These are phyloP conservation scores for Collybiopsis luxurians DNA, from an alignment of 768 basidiomycete genomes.

Conservation along the genomic window DNA sequence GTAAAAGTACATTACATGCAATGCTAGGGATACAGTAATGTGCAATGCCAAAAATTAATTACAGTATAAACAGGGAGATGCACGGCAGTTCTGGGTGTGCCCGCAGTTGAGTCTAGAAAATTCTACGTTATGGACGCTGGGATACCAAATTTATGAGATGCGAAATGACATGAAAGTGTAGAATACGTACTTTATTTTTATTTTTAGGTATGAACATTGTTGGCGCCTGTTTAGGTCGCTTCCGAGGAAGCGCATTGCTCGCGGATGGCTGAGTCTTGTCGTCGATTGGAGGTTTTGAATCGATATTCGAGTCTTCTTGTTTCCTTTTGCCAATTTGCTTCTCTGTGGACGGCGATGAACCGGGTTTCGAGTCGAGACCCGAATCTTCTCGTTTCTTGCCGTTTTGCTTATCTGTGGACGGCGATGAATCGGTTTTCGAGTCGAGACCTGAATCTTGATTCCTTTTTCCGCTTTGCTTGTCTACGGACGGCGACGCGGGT, in stretches of 20 bases:
- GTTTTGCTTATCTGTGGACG: slow-evolving; percentile 30
- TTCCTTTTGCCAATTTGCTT: slow-evolving; percentile 13
- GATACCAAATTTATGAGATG: background rate
- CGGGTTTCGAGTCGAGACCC: too few relatives aligned
- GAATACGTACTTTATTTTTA: slow-evolving; percentile 26
- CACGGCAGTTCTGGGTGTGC: too few relatives aligned
- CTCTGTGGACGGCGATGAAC: slow-evolving; percentile 7
- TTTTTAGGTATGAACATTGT: slow-evolving; percentile 62
- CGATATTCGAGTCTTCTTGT: slow-evolving; percentile 4
- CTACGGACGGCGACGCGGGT: slow-evolving; percentile 15
- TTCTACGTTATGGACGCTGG: slow-evolving; percentile 3
- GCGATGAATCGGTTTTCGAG: too few relatives aligned
- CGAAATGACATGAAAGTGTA: background rate
- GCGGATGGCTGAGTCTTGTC: background rate
- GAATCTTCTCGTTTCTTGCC: too few relatives aligned
- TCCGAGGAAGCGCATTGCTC: slow-evolving; percentile 15
- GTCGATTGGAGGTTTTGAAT: background rate
- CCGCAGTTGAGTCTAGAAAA: too few relatives aligned
- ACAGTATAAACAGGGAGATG: too few relatives aligned
- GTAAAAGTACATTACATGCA: background rate
- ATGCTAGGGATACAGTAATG: background rate
- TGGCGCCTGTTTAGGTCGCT: slow-evolving; percentile 38
- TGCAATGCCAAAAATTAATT: background rate
- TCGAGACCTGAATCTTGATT: too few relatives aligned
- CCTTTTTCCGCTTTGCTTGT: slow-evolving; percentile 11